Conservation (phyloP, 208 protist species). For the Trypanosoma brucei region DNA sequence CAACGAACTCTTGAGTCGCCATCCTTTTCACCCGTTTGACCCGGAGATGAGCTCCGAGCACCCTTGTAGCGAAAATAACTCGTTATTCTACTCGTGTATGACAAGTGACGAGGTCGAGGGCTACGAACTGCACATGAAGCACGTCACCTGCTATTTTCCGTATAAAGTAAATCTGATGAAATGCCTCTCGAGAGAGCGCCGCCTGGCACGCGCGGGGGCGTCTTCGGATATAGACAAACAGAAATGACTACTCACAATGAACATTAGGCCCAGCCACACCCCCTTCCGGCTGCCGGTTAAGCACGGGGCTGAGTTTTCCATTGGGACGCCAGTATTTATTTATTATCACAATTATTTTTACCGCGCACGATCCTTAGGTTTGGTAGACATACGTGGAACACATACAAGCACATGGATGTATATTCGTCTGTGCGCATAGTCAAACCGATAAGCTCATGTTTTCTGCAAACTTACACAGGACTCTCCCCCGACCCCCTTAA, state of each 20-base stretch:
- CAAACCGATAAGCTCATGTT: no score
- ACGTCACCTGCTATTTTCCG: conserved; percentile 81
- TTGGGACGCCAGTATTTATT: no score
- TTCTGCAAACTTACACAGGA: no score
- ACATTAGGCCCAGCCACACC: neutral
- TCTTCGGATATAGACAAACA: neutral
- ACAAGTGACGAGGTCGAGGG: conserved; percentile 68
- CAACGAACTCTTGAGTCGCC: conserved; percentile 79
- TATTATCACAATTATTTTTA: no score
- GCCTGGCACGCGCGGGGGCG: conserved; percentile 22
- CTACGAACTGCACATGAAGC: conserved; percentile 82
- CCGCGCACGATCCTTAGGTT: no score
- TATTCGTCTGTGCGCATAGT: no score
- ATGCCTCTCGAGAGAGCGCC: conserved; percentile 68
- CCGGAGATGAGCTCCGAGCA: conserved; percentile 59
- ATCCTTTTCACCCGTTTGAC: conserved; percentile 85
- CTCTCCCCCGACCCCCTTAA: no score
- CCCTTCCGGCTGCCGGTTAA: no score
- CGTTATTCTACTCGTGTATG: conserved; percentile 76
- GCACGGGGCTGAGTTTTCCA: no score
- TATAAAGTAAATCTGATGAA: conserved; percentile 88
- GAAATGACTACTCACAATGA: neutral
- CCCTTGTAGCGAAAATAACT: conserved; percentile 62
- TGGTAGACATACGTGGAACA: no score
- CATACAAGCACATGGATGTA: no score